Percentiles rank a stretch among this genome's conserved stretches.
Conservation (phyloP, 495 filamentous ascomycete species). For the Hyaloscypha finlandica region DNA sequence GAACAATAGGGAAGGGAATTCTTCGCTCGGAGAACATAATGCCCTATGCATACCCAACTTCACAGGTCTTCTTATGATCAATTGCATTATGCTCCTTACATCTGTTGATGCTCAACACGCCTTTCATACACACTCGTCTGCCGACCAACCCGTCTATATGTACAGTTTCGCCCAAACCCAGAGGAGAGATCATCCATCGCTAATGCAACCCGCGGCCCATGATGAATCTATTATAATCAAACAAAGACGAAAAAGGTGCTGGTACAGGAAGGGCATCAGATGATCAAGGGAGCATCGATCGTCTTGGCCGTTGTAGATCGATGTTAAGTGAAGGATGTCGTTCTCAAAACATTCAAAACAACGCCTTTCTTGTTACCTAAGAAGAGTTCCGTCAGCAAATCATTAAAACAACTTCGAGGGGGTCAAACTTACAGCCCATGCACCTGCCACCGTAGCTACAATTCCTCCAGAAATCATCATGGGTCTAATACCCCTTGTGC, state of each 20-base stretch:
- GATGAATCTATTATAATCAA: slow-evolving; percentile 31
- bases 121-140: slow-evolving; percentile 23
- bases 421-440: slow-evolving; percentile 74
- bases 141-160: slow-evolving; percentile 28
- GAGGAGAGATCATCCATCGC: slow-evolving; percentile 37
- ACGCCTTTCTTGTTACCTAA: slow-evolving; percentile 58
- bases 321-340: neutral
- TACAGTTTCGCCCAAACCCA: slow-evolving; percentile 29
- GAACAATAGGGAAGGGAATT: neutral
- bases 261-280: slow-evolving; percentile 26
- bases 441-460: slow-evolving; percentile 79
- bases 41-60: neutral
- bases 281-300: neutral
- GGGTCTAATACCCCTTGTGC: slow-evolving; percentile 81
- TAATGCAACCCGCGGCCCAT: slow-evolving; percentile 31
- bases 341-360: slow-evolving; percentile 46
- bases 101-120: slow-evolving; percentile 19
- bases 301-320: neutral
- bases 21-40: neutral
- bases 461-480: slow-evolving; percentile 93
- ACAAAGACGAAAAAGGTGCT: slow-evolving; percentile 25
- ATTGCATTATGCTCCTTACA: neutral
- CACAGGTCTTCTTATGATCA: neutral
- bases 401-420: slow-evolving; percentile 1
- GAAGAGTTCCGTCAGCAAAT: slow-evolving; percentile 39